phyloP scores from a whole-genome alignment of 805 yeast species.

The Candida vaughaniae region DNA sequence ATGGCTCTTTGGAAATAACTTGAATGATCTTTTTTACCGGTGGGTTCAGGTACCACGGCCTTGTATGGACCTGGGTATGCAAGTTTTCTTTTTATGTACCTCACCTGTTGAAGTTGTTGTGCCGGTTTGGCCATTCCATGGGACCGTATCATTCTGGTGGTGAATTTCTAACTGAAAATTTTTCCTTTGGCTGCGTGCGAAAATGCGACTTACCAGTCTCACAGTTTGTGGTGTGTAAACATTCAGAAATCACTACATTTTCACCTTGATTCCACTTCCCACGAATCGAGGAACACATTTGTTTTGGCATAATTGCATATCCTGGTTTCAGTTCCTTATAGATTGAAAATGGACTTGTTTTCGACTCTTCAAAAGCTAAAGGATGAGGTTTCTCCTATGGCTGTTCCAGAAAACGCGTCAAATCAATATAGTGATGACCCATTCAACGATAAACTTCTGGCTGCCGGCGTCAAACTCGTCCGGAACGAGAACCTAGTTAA shows the following conservation, averaged over 20 bases:
- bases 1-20: slow-evolving; percentile 62
- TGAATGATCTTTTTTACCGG: slow-evolving; percentile 39
- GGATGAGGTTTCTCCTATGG: slow-evolving; percentile 8
- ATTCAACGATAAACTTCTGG: slow-evolving; percentile 13
- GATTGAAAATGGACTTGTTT: slow-evolving; percentile 8
- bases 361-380: slow-evolving; percentile 13
- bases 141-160: not conserved
- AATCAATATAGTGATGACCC: slow-evolving; percentile 16
- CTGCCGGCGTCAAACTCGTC: slow-evolving; percentile 13
- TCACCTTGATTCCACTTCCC: too few species aligned
- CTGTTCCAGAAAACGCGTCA: slow-evolving; percentile 5
- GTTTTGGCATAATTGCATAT: not conserved
- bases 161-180: slow-evolving; percentile 1
- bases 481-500: slow-evolving; percentile 16
- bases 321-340: too few species aligned
- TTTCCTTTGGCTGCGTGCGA: not conserved
- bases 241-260: too few species aligned
- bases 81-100: slow-evolving; percentile 20
- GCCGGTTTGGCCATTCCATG: not conserved
- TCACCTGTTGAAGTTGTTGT: slow-evolving; percentile 8
- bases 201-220: too few species aligned
- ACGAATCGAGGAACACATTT: too few species aligned
- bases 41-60: slow-evolving; percentile 29
- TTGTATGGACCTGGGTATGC: slow-evolving; percentile 35
- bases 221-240: too few species aligned